Conservation (phyloP, 2,329 filamentous ascomycete genomes). For the Aaosphaeria arxii region DNA sequence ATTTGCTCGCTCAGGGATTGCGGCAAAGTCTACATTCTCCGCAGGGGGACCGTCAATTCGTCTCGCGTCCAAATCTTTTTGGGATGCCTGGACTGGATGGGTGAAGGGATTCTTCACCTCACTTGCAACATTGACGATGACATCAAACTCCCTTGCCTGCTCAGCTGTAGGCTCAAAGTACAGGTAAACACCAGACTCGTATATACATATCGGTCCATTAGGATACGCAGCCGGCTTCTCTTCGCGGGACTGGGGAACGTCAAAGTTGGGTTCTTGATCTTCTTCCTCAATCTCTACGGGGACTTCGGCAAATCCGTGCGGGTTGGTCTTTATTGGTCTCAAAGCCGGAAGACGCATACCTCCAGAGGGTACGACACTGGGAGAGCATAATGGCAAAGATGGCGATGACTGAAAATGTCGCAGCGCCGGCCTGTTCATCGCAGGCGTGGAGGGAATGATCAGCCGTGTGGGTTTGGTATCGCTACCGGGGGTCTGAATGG, state of each 20-base stretch:
- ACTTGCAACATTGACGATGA: conserved; percentile 80
- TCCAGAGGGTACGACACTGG: conserved; percentile 46
- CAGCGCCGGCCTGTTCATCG: conserved; percentile 48
- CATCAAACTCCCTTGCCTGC: conserved; percentile 74
- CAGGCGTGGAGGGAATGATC: conserved; percentile 58
- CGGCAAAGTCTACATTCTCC: conserved; percentile 34
- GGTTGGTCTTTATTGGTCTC: conserved; percentile 28
- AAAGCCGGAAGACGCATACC: conserved; percentile 52
- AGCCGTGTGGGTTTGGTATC: conserved; percentile 56
- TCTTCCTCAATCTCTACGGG: conserved; percentile 71
- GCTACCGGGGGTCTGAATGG: conserved; percentile 61
- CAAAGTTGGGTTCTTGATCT: conserved; percentile 51
- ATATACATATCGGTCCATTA: conserved; percentile 77
- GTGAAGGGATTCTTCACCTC: conserved; percentile 76
- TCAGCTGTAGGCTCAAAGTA: conserved; percentile 78
- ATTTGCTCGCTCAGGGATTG: conserved; percentile 24
- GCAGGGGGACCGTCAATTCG: conserved; percentile 33
- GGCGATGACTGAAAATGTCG: conserved; percentile 63
- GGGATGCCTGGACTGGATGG: conserved; percentile 20
- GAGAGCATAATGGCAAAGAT: conserved; percentile 55
- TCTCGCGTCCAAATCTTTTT: conserved; percentile 35
- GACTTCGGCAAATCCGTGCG: conserved; percentile 51
- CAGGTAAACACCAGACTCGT: conserved; percentile 72
- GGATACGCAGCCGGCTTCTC: conserved; percentile 79
- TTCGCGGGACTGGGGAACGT: conserved; percentile 58